These are phyloP conservation scores for Boletus pseudo-olivaceus DNA, from an alignment of 768 basidiomycete genomes.

Conservation along the genomic window DNA sequence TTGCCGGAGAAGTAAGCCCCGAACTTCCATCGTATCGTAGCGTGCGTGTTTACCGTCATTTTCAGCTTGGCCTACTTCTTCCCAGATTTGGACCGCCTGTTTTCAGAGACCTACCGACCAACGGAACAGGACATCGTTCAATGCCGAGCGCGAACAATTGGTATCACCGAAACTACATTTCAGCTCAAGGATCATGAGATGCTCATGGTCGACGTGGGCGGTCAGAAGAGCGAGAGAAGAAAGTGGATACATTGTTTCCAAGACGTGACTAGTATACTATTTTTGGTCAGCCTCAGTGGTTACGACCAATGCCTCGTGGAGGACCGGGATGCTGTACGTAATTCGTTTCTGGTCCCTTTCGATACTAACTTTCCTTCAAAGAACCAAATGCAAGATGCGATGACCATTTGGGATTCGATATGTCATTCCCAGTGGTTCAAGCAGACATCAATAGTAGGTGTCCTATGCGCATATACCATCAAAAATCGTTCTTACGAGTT, in stretches of 20 bases:
- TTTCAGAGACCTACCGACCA: constrained; percentile 67
- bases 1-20: constrained; percentile 81
- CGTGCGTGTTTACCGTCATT: background rate
- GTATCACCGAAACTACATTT: constrained; percentile 88
- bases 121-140: constrained; percentile 86
- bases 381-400: constrained; percentile 99
- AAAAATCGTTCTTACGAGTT: background rate
- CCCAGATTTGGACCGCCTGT: constrained; percentile 73
- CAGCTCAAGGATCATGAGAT: constrained; percentile 73
- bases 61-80: constrained; percentile 74
- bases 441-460: constrained; percentile 81
- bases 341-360: background rate
- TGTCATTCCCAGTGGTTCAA: constrained; percentile 98
- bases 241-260: constrained; percentile 97
- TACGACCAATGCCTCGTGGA: constrained; percentile 95
- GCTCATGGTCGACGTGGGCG: constrained; percentile 92
- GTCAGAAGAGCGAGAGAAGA: constrained; percentile 88
- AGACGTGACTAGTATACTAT: constrained; percentile 90
- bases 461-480: background rate
- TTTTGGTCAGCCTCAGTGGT: constrained; percentile 86
- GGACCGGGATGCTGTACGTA: constrained; percentile 81
- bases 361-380: constrained; percentile 26
- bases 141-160: constrained; percentile 82
- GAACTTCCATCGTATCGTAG: background rate
- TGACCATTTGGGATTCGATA: constrained; percentile 99